Evolutionary conservation across 345 rosid species (phyloP).

Genomic region (Gossypium bickii): DNA sequence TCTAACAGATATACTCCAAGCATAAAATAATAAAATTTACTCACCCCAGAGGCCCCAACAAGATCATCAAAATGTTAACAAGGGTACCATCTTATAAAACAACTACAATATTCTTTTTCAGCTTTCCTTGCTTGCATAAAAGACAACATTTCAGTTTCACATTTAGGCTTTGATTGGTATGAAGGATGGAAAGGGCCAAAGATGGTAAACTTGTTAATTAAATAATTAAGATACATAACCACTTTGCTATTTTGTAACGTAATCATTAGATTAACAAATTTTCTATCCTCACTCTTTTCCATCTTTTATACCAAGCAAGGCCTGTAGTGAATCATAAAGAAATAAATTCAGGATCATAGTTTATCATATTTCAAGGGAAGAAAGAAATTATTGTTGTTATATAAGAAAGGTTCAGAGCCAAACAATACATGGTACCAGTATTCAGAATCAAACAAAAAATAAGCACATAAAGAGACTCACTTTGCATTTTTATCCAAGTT

Average conservation of each 20-base stretch:
- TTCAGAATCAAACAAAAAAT: background rate
- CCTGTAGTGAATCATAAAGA: background rate
- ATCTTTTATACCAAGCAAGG: too few species aligned
- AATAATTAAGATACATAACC: too few species aligned
- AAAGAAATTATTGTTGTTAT: background rate
- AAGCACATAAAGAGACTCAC: slow-evolving; percentile 6
- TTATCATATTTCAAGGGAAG: background rate
- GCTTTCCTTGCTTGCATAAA: background rate
- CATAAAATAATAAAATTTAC: background rate
- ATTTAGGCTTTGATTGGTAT: background rate
- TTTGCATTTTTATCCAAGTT: slow-evolving; percentile 13
- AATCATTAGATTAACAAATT: too few species aligned
- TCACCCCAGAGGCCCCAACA: background rate
- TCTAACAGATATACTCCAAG: background rate
- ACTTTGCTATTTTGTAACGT: too few species aligned
- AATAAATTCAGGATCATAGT: background rate
- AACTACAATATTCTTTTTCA: background rate
- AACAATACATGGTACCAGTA: background rate
- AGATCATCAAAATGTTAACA: background rate
- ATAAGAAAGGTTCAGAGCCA: background rate
- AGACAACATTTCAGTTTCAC: background rate
- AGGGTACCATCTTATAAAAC: background rate
- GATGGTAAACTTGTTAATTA: too few species aligned
- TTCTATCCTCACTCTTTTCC: too few species aligned
- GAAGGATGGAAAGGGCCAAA: too few species aligned